Evolutionary conservation across 2,329 filamentous ascomycete species (phyloP).

Genomic region (Cordyceps tenuipes): DNA sequence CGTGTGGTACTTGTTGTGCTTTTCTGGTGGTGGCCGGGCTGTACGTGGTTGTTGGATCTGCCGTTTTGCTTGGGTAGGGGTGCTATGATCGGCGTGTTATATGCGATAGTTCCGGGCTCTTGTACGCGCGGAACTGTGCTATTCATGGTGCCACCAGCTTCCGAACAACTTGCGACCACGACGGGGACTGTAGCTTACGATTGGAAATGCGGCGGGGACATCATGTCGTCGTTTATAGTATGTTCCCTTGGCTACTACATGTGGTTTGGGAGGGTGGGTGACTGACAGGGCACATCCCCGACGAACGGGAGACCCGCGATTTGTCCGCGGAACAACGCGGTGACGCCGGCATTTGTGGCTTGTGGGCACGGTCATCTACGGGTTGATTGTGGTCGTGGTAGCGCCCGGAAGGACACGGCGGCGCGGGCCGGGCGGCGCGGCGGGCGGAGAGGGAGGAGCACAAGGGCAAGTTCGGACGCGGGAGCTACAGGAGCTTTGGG

Average conservation of each 20-base stretch:
- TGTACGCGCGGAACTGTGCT: background rate
- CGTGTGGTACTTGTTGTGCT: conserved; percentile 66
- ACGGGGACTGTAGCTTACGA: conserved; percentile 62
- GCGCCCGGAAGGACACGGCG: conserved; percentile 35
- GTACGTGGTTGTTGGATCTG: conserved; percentile 51
- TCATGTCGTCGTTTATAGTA: conserved; percentile 63
- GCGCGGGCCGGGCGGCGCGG: conserved; percentile 26
- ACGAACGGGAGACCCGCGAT: conserved; percentile 44
- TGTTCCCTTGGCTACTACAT: conserved; percentile 12
- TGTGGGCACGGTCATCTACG: conserved; percentile 44
- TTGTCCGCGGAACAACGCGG: conserved; percentile 52
- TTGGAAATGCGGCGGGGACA: conserved; percentile 63
- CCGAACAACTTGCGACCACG: conserved; percentile 63
- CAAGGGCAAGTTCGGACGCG: conserved; percentile 34
- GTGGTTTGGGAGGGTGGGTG: no score
- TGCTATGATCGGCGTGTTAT: background rate
- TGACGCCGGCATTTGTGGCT: conserved; percentile 50
- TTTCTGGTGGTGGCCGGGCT: conserved; percentile 69
- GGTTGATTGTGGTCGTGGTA: conserved; percentile 50
- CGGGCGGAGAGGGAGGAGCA: conserved; percentile 27
- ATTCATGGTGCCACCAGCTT: conserved; percentile 24
- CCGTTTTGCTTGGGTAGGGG: conserved; percentile 45
- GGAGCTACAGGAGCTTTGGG: conserved; percentile 41
- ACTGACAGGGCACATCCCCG: conserved; percentile 16
- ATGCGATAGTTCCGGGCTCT: background rate